phyloP scores from a whole-genome alignment of 2,329 filamentous ascomycete genomes.

The Amauroascus niger region DNA sequence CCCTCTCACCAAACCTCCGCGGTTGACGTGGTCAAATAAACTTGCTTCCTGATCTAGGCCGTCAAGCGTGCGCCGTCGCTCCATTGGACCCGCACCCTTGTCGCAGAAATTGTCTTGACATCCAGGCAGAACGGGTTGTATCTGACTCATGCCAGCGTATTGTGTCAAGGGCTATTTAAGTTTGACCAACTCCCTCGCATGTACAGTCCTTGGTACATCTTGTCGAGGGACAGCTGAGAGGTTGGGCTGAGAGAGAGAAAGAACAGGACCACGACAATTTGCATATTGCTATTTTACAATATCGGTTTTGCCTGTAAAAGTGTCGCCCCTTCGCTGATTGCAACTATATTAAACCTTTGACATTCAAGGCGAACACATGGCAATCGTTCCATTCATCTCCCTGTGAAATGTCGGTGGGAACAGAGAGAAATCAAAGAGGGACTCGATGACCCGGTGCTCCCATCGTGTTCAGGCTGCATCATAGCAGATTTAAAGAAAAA shows the following conservation, averaged over 20 bases:
- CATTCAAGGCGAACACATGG: neutral
- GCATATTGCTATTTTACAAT: conserved; percentile 9
- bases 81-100: neutral
- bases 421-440: neutral
- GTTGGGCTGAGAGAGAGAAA: neutral
- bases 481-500: conserved; percentile 2
- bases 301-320: neutral
- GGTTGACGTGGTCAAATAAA: conserved; percentile 8
- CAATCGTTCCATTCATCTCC: neutral
- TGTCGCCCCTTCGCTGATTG: neutral
- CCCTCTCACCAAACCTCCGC: neutral
- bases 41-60: neutral
- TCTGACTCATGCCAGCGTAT: neutral
- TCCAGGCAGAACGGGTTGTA: neutral
- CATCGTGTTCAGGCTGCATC: conserved; percentile 1
- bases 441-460: neutral
- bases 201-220: neutral
- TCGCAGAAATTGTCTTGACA: neutral
- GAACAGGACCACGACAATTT: neutral
- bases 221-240: neutral
- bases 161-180: neutral
- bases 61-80: neutral
- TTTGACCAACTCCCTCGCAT: neutral
- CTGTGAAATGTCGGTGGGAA: neutral
- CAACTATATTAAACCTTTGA: neutral